Conservation (phyloP, 2,329 filamentous ascomycete species). For the Cercospora canescens region DNA sequence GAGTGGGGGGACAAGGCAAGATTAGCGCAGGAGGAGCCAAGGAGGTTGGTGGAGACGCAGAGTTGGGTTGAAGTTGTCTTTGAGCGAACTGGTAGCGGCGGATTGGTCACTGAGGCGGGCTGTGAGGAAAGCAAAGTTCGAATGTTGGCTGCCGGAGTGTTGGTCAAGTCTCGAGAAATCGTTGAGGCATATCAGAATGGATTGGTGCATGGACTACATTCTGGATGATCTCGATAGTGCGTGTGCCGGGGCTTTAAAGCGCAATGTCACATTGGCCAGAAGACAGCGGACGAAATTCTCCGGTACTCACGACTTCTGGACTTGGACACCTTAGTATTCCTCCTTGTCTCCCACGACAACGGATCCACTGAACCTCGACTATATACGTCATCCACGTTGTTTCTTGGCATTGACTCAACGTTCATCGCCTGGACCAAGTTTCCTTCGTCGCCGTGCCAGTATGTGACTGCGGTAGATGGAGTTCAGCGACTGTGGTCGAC, state of each 20-base stretch:
- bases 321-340: no score
- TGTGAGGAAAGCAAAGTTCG: slow-evolving; percentile 77
- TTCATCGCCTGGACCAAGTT: background rate
- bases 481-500: no score
- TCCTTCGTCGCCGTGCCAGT: background rate
- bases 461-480: no score
- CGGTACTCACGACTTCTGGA: background rate
- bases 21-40: slow-evolving; percentile 72
- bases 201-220: slow-evolving; percentile 50
- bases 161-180: slow-evolving; percentile 77
- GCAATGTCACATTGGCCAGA: background rate
- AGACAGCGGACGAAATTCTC: no score
- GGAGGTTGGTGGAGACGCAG: slow-evolving; percentile 79
- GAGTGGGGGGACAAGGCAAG: slow-evolving; percentile 58
- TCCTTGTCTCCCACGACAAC: no score
- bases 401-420: background rate
- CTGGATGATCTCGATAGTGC: background rate
- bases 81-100: slow-evolving; percentile 44
- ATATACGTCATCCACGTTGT: background rate
- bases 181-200: slow-evolving; percentile 78
- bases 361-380: background rate
- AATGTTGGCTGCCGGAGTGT: slow-evolving; percentile 72
- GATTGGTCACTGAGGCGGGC: slow-evolving; percentile 57
- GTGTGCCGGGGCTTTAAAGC: background rate
- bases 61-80: slow-evolving; percentile 84